phyloP scores from a whole-genome alignment of 2,329 filamentous ascomycete genomes.

The Colletotrichum phormii region DNA sequence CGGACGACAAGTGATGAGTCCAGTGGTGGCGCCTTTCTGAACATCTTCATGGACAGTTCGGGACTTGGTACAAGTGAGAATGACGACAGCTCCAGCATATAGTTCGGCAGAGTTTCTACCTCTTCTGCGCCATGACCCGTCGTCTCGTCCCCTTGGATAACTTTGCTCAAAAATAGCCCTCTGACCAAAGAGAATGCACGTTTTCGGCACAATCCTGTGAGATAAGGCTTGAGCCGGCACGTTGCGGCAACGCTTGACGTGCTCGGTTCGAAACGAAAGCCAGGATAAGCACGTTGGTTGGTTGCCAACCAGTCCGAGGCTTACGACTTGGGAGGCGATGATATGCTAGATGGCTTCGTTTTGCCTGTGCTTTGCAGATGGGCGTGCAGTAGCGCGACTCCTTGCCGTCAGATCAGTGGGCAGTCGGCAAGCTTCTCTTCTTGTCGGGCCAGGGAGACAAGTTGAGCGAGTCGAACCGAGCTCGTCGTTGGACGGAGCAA shows the following conservation, averaged over 20 bases:
- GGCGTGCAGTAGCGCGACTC: constrained; percentile 15
- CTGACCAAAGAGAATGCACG: neutral
- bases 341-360: constrained; percentile 4
- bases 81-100: neutral
- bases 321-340: constrained; percentile 6
- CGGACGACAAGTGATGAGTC: too few species aligned
- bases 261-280: neutral
- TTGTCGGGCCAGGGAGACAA: neutral
- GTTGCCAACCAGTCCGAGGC: neutral
- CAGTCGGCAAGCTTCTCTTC: constrained; percentile 6
- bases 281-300: neutral
- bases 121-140: constrained; percentile 21
- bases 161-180: constrained; percentile 21
- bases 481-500: neutral
- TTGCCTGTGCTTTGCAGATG: constrained; percentile 23
- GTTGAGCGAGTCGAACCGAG: constrained; percentile 2
- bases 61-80: neutral
- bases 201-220: neutral
- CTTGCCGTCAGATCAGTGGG: constrained; percentile 12
- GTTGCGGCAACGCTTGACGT: neutral
- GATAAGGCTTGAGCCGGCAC: constrained; percentile 11
- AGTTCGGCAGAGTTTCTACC: constrained; percentile 30
- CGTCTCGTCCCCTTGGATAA: constrained; percentile 23
- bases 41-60: neutral
- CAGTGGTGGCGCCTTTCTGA: neutral